Evolutionary conservation across 2,329 filamentous ascomycete species (phyloP).

Genomic region (Sclerotinia nivalis): DNA sequence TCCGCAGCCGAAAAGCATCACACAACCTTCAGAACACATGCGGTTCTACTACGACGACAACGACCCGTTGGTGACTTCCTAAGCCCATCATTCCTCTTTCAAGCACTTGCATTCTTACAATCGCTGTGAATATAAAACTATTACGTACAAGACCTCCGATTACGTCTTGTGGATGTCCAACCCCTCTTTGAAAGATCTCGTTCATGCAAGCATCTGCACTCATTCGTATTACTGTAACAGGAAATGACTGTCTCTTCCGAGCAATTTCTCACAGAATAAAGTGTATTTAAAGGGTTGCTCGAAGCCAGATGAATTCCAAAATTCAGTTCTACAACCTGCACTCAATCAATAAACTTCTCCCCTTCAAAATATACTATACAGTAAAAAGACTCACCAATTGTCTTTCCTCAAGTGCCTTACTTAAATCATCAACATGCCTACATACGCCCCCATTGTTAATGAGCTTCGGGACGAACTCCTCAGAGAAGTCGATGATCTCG

Average conservation of each 20-base stretch:
- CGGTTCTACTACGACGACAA: neutral
- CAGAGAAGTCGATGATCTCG: conserved; percentile 18
- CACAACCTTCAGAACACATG: neutral
- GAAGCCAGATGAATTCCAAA: neutral
- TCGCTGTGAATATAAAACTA: neutral
- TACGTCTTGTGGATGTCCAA: neutral
- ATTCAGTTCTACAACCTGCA: neutral
- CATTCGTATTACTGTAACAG: neutral
- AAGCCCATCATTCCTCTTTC: neutral
- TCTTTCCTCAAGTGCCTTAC: neutral
- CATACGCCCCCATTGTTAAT: neutral
- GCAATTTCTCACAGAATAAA: neutral
- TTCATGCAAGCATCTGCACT: neutral
- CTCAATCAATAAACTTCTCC: neutral
- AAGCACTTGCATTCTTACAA: neutral
- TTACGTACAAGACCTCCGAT: neutral
- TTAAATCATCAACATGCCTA: neutral
- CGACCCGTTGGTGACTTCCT: neutral
- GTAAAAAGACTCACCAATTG: neutral
- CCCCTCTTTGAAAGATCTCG: neutral
- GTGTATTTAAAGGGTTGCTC: neutral
- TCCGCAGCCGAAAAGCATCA: too few species aligned
- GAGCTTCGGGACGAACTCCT: conserved; percentile 20
- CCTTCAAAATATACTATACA: neutral
- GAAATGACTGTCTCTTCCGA: neutral